phyloP scores from a whole-genome alignment of 129 eudicot species.

The Tagetes patula region DNA sequence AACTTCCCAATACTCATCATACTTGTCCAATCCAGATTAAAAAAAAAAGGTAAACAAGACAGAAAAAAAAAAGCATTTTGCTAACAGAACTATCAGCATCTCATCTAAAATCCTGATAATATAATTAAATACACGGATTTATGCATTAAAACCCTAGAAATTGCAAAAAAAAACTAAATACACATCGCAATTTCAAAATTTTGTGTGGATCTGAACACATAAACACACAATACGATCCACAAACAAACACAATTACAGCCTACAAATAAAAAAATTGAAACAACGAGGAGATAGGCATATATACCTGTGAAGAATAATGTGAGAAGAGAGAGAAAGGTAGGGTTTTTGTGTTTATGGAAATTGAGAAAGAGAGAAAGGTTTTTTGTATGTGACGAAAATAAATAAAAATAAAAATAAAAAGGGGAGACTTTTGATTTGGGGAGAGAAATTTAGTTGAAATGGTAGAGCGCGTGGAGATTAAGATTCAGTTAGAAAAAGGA shows the following conservation, averaged over 20 bases:
- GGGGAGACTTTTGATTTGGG: too few species aligned
- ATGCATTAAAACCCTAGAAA: neutral
- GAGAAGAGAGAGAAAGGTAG: constrained; percentile 35
- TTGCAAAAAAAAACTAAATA: constrained; percentile 5
- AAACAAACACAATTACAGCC: neutral
- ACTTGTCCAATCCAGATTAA: neutral
- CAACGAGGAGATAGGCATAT: too few species aligned
- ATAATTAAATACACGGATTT: neutral
- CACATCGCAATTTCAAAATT: constrained; percentile 11
- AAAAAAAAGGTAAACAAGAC: neutral
- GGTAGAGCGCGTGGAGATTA: constrained; percentile 34
- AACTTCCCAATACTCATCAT: too few species aligned
- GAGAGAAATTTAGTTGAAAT: too few species aligned
- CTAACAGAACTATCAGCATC: neutral
- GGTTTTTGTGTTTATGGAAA: constrained; percentile 40
- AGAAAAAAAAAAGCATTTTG: too few species aligned
- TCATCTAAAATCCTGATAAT: neutral
- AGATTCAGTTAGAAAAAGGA: constrained; percentile 33
- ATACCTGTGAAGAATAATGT: constrained; percentile 45
- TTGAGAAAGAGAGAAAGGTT: neutral
- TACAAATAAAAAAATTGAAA: neutral
- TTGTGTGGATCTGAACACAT: constrained; percentile 31
- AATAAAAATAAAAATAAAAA: neutral
- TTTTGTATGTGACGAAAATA: constrained; percentile 1
- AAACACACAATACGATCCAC: constrained; percentile 22